Evolutionary conservation across 768 basidiomycete genomes (phyloP), one percentile per base, ranked within the genome.

Genomic region (Thelephora ganbajun): DNA sequence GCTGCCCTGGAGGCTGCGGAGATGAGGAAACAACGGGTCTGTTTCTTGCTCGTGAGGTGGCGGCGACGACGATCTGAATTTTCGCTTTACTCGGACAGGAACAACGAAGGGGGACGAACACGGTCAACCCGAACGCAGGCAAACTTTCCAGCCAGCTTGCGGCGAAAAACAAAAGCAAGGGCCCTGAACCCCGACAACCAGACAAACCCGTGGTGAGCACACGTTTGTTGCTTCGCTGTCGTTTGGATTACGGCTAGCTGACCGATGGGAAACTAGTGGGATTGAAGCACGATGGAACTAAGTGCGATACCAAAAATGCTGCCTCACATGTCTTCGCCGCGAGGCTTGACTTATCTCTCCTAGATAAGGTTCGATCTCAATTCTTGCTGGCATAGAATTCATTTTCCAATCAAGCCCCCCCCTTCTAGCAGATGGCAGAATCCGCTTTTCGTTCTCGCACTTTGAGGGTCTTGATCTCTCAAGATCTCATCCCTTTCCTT

Each of bases 121-220:
- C 62, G 48, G 61, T 66, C 46, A 73, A 74, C 59, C 71, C 71
- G 34, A 72, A 67, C 53, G 56, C 59, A 52, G 72, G 72, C 42
- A 63, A 54, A 51, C 67, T 73, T 48, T 65, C 72, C 14, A 64
- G 63, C 39, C 63, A 71, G 47, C 53, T 70, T 47, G 66, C 68
- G 57, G 66, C 62, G 46, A 72, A 65, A 58, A 43, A 59, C 47
- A 57, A 59, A 23, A 63, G 60, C 53, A 57, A 55, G 53, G 60
- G 58, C 39, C 65, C 71, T 51, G 61, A 68, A 56, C 56, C 62
- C 53, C 61, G 61, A 52, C 61, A 65, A 55, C 64, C 69, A 55
- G 67, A 64, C 45, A 55, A 50, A 45, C 62, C 71, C 53, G 68
- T 74, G 68, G 71, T 73, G 54, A 58, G 71, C 62, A 50, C 57